These are phyloP conservation scores for Blakeslea trispora DNA, from an alignment of 371 early-diverging fungal genomes.

Conservation along the genomic window DNA sequence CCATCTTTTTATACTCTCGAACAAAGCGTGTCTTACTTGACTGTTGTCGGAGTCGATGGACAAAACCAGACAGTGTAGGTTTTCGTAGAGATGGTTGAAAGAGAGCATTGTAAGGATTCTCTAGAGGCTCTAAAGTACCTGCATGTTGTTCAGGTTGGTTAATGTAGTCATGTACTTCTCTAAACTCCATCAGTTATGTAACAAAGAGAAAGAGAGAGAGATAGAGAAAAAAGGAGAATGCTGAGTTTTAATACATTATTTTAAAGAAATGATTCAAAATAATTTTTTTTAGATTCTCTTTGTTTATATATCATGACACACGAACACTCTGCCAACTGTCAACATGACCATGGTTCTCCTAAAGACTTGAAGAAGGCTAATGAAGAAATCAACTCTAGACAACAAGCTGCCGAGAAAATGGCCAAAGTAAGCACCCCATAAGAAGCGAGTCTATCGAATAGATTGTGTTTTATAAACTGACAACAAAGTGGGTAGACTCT, in stretches of 20 bases:
- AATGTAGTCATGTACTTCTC: constrained; percentile 7
- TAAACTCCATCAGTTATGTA: constrained; percentile 18
- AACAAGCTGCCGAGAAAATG: constrained; percentile 26
- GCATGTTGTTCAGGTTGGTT: not conserved
- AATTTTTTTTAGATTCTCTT: not conserved
- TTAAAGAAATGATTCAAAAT: no score
- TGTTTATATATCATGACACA: constrained; percentile 10
- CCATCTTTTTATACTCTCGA: constrained; percentile 16
- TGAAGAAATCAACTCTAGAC: constrained; percentile 14
- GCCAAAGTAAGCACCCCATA: constrained; percentile 17
- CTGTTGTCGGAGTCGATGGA: constrained; percentile 23
- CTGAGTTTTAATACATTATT: no score
- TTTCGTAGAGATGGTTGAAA: constrained; percentile 8
- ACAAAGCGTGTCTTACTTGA: constrained; percentile 24
- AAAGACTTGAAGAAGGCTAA: constrained; percentile 10
- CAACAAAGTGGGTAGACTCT: constrained; percentile 9
- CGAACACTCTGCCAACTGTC: constrained; percentile 32
- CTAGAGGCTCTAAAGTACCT: no score
- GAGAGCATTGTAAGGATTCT: constrained; percentile 2
- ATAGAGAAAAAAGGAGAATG: not conserved
- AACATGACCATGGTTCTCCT: constrained; percentile 19
- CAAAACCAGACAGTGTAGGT: constrained; percentile 23
- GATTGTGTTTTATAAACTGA: no score
- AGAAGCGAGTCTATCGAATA: no score
- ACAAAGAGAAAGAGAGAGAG: not conserved